Conservation (phyloP, 768 basidiomycete species). For the Phanerodontia chrysosporium region DNA sequence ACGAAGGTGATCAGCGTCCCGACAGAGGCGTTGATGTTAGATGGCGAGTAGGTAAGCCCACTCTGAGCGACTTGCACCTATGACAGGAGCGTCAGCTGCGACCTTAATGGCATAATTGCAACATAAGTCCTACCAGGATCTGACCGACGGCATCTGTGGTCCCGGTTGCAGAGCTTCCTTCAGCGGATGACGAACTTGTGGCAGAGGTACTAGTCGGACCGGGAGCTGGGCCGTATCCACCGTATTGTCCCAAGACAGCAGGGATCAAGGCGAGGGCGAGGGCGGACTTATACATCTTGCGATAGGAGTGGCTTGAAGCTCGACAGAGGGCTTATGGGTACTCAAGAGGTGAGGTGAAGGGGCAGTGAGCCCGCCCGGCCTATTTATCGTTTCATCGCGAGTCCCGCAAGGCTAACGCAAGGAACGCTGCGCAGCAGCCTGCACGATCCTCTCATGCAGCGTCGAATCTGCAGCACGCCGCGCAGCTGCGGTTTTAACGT, state of each 20-base stretch:
- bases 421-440: not conserved
- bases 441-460: not conserved
- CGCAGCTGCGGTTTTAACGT: not conserved
- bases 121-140: not conserved
- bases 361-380: not conserved
- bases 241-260: constrained; percentile 32
- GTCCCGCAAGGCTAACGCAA: not conserved
- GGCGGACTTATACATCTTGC: constrained; percentile 26
- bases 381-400: not conserved
- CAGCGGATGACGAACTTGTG: constrained; percentile 23
- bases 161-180: constrained; percentile 23
- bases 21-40: constrained; percentile 38
- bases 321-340: not conserved
- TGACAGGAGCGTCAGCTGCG: not conserved
- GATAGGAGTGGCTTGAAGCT: not conserved
- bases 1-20: constrained; percentile 45
- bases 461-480: not conserved
- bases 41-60: constrained; percentile 37
- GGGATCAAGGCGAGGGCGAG: constrained; percentile 27
- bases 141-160: not conserved
- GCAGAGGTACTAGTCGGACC: constrained; percentile 19
- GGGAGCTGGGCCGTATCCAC: constrained; percentile 23
- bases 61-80: constrained; percentile 39
- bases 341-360: not conserved
- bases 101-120: not conserved